These are phyloP conservation scores for Sporothrix pallida DNA, from an alignment of 2,329 filamentous ascomycete genomes.

Conservation along the genomic window DNA sequence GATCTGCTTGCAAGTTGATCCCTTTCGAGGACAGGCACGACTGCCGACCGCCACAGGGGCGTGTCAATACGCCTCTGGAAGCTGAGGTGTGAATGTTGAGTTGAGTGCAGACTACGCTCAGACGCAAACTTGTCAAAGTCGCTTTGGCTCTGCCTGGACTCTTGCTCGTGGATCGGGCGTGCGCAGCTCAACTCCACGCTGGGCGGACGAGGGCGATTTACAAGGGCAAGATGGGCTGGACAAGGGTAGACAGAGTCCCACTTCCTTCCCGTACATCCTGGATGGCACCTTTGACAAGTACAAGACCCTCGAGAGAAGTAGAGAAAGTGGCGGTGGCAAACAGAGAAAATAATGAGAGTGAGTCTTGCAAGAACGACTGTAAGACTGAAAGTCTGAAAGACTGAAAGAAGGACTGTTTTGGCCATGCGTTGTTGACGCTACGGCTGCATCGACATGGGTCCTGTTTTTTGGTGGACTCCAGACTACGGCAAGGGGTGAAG, in stretches of 20 bases:
- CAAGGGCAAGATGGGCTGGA: too few relatives aligned
- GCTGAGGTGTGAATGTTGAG: neutral
- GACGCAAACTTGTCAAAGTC: neutral
- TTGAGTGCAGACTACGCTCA: neutral
- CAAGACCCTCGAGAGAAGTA: neutral
- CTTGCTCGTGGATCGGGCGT: neutral
- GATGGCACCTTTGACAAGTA: slow-evolving; percentile 8
- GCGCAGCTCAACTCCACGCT: neutral
- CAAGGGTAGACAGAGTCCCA: neutral
- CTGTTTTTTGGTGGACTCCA: neutral
- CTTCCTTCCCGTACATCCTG: slow-evolving; percentile 3
- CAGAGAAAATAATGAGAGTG: neutral
- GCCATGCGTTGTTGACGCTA: neutral
- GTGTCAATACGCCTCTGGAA: neutral
- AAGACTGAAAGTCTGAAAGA: neutral
- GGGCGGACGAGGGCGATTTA: neutral
- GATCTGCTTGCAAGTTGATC: slow-evolving; percentile 10
- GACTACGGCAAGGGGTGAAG: neutral
- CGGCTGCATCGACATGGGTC: slow-evolving; percentile 1
- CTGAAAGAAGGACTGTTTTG: neutral
- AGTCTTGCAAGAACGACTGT: neutral
- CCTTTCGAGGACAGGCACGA: slow-evolving; percentile 19
- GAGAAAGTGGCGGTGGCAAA: neutral
- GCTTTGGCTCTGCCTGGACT: neutral
- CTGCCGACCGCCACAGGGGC: slow-evolving; percentile 22